phyloP scores from a whole-genome alignment of 495 filamentous ascomycete genomes.

The Sphaerosporella brunnea region DNA sequence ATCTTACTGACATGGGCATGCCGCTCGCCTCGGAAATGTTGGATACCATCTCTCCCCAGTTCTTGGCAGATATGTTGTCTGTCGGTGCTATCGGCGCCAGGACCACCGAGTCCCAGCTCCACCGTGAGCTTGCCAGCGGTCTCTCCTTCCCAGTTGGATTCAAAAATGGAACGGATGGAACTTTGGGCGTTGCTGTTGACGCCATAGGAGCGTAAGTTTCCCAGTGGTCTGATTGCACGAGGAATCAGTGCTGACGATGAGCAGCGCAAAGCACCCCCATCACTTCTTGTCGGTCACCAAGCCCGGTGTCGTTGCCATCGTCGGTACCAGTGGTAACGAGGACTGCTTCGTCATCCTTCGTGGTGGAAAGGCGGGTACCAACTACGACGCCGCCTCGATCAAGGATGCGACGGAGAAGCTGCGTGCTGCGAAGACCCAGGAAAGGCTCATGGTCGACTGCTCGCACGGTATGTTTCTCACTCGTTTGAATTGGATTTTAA shows the following conservation, averaged over 20 bases:
- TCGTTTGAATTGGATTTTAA: too few relatives aligned
- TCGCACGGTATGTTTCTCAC: too few relatives aligned
- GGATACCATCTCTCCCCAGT: constrained; percentile 96
- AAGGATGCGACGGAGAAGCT: constrained; percentile 54
- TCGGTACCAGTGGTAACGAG: constrained; percentile 88
- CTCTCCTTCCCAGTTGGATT: constrained; percentile 95
- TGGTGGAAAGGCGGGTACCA: constrained; percentile 82
- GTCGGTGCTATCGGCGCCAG: constrained; percentile 87
- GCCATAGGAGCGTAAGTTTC: constrained; percentile 58
- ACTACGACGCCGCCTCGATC: constrained; percentile 80
- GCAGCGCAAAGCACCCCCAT: constrained; percentile 62
- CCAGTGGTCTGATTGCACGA: not conserved
- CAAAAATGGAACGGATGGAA: constrained; percentile 98
- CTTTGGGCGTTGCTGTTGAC: constrained; percentile 77
- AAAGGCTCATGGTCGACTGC: constrained; percentile 93
- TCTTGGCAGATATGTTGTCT: constrained; percentile 81
- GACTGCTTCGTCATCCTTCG: constrained; percentile 96
- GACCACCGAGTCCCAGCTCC: constrained; percentile 89
- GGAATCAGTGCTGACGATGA: not conserved
- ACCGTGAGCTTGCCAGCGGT: constrained; percentile 85
- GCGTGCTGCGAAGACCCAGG: constrained; percentile 42
- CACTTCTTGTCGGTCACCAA: constrained; percentile 98
- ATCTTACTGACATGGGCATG: constrained; percentile 88
- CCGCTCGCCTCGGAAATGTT: constrained; percentile 98
- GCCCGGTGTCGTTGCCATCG: constrained; percentile 88